phyloP scores from a whole-genome alignment of 768 basidiomycete species.

The Termitomyces sp. region DNA sequence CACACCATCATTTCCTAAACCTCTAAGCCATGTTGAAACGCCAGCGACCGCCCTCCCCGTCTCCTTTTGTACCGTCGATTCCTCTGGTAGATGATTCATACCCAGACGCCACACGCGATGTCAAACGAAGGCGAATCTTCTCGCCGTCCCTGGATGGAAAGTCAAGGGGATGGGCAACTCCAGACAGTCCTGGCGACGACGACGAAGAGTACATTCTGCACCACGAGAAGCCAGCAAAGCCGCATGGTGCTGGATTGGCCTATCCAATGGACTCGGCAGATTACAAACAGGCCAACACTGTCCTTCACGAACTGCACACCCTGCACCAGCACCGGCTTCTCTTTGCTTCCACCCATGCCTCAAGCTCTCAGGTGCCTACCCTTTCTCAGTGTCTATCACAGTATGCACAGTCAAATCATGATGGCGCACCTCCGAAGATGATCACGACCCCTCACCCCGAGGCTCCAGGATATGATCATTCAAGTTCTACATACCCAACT shows the following conservation, averaged over 20 bases:
- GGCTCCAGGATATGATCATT: slow-evolving; percentile 1
- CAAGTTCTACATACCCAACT: neutral
- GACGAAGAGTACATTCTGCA: slow-evolving; percentile 27
- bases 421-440: neutral
- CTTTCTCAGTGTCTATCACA: neutral
- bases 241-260: slow-evolving; percentile 21
- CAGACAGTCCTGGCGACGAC: slow-evolving; percentile 29
- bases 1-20: neutral
- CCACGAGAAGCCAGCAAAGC: slow-evolving; percentile 20
- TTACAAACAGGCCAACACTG: slow-evolving; percentile 62
- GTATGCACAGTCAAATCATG: neutral
- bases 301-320: slow-evolving; percentile 71
- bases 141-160: slow-evolving; percentile 56
- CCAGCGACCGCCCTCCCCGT: slow-evolving; percentile 46
- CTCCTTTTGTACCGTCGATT: slow-evolving; percentile 29
- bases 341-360: slow-evolving; percentile 27
- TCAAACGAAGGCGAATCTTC: slow-evolving; percentile 54
- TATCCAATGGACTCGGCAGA: slow-evolving; percentile 27
- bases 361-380: neutral
- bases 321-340: slow-evolving; percentile 63
- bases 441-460: slow-evolving; percentile 3
- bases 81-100: slow-evolving; percentile 28
- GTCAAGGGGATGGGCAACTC: slow-evolving; percentile 44
- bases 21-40: slow-evolving; percentile 49
- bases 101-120: slow-evolving; percentile 27